phyloP scores from a whole-genome alignment of 257 asterid genomes.

The Solanum medicagineum region DNA sequence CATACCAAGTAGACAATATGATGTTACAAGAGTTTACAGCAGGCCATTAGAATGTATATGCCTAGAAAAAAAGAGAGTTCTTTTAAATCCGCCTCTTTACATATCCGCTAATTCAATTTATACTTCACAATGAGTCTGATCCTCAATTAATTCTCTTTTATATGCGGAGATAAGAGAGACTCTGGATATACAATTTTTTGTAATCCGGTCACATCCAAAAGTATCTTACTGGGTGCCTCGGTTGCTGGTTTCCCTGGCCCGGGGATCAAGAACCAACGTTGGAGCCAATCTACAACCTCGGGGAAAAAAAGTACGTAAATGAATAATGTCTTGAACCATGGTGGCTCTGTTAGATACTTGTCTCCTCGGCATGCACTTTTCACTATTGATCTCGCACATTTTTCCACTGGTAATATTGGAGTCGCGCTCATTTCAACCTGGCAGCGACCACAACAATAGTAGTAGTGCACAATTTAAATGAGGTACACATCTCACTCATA shows the following conservation, averaged over 20 bases:
- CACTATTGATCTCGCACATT: constrained; percentile 36
- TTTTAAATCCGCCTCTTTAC: neutral
- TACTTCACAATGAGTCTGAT: neutral
- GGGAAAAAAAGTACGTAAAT: constrained; percentile 23
- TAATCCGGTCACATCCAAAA: constrained; percentile 32
- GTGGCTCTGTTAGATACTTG: constrained; percentile 36
- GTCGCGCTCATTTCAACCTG: constrained; percentile 34
- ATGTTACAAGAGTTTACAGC: neutral
- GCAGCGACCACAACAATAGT: neutral
- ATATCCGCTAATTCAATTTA: no score
- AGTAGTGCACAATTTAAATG: neutral
- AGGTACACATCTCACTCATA: neutral
- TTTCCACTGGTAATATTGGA: constrained; percentile 24
- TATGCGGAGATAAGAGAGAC: constrained; percentile 43
- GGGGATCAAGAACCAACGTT: constrained; percentile 35
- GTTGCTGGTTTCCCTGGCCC: constrained; percentile 25
- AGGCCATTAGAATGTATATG: neutral
- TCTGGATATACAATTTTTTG: constrained; percentile 40
- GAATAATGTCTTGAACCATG: constrained; percentile 33
- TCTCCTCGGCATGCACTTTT: constrained; percentile 56
- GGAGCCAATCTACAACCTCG: constrained; percentile 41
- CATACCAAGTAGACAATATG: neutral
- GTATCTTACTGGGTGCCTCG: constrained; percentile 40
- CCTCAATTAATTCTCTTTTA: constrained; percentile 22
- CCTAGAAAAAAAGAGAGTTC: neutral